These are phyloP conservation scores for Fraxinus nigra DNA, from an alignment of 305 asterid genomes.

Conservation along the genomic window DNA sequence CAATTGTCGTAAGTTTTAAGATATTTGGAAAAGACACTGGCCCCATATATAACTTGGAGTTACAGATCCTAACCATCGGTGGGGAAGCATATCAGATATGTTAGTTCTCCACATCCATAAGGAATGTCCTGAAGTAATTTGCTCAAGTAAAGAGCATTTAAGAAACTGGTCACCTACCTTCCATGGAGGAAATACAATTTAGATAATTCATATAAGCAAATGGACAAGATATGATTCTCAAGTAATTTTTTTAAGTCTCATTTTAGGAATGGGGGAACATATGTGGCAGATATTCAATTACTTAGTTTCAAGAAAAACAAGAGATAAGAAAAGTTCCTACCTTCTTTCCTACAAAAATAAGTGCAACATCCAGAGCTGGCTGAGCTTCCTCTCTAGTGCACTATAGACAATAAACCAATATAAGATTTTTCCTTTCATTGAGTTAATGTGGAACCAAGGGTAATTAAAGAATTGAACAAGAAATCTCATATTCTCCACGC, in stretches of 20 bases:
- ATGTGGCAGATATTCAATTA: background rate
- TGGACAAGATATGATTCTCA: background rate
- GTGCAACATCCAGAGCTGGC: constrained; percentile 57
- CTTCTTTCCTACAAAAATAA: constrained; percentile 81
- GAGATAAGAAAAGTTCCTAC: constrained; percentile 33
- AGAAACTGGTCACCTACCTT: constrained; percentile 11
- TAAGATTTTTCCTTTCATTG: constrained; percentile 15
- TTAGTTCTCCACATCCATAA: background rate
- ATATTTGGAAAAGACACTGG: background rate
- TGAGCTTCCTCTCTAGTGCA: constrained; percentile 60
- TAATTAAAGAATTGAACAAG: background rate
- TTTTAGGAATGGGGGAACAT: background rate
- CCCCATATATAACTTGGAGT: background rate
- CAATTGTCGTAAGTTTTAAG: background rate
- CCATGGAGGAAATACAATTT: constrained; percentile 2
- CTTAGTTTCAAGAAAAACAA: background rate
- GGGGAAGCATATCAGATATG: constrained; percentile 16
- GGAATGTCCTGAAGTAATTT: constrained; percentile 14
- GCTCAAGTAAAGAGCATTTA: background rate
- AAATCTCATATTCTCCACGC: background rate
- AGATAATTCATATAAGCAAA: background rate
- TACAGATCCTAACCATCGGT: background rate
- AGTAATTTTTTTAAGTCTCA: constrained; percentile 1
- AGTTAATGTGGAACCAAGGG: constrained; percentile 19
- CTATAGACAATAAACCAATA: constrained; percentile 42